phyloP scores from a whole-genome alignment of 2,329 filamentous ascomycete genomes.

The Fusarium siculi region DNA sequence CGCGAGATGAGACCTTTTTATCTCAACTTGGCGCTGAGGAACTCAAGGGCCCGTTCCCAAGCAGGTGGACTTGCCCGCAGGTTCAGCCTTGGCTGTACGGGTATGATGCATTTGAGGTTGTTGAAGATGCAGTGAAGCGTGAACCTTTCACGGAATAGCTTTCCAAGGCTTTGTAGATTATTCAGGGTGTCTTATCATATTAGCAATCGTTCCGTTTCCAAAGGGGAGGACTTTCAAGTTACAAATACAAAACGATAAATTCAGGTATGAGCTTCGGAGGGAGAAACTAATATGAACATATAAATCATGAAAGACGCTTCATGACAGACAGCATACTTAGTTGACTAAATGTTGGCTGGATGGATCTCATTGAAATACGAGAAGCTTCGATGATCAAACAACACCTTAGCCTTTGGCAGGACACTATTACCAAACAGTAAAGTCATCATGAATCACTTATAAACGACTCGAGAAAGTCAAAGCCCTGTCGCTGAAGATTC shows the following conservation, averaged over 20 bases:
- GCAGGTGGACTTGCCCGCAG: neutral
- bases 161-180: fast-evolving
- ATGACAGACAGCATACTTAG: too few species aligned
- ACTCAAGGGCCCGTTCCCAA: neutral
- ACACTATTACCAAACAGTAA: neutral
- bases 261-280: too few species aligned
- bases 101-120: neutral
- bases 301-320: too few species aligned
- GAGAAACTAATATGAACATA: too few species aligned
- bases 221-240: too few species aligned
- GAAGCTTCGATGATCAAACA: too few species aligned
- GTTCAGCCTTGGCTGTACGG: neutral
- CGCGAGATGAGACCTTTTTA: neutral
- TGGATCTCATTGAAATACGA: too few species aligned
- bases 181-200: neutral
- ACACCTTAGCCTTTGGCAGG: too few species aligned
- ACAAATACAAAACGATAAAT: too few species aligned
- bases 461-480: neutral
- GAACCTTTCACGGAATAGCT: neutral
- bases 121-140: neutral
- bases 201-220: too few species aligned
- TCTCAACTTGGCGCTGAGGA: neutral
- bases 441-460: neutral
- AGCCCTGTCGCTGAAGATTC: neutral
- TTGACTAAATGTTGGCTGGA: too few species aligned